These are phyloP conservation scores for Sarcodon sp. DNA, from an alignment of 768 basidiomycete species.

Conservation along the genomic window DNA sequence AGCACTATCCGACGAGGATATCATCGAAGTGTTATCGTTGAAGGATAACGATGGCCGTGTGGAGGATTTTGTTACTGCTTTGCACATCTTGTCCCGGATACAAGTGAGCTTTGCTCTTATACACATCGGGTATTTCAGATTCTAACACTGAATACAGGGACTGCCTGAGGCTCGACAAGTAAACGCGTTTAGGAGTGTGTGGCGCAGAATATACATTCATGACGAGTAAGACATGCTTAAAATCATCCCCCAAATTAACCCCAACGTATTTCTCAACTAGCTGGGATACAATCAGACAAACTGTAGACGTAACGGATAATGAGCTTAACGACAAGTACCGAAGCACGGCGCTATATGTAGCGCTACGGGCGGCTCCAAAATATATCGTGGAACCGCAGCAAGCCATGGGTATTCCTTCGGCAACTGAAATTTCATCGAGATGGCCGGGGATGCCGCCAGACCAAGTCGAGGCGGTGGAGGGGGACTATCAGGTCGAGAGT, in stretches of 20 bases:
- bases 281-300: conserved; percentile 69
- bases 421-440: conserved; percentile 49
- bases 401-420: conserved; percentile 44
- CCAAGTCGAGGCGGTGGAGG: conserved; percentile 40
- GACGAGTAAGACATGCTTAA: conserved; percentile 49
- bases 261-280: conserved; percentile 22
- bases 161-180: conserved; percentile 57
- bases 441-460: conserved; percentile 67
- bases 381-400: conserved; percentile 44
- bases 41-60: conserved; percentile 58
- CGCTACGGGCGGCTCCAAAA: conserved; percentile 38
- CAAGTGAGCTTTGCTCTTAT: conserved; percentile 23
- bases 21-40: conserved; percentile 73
- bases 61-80: conserved; percentile 56
- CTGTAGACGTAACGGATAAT: conserved; percentile 62
- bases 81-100: conserved; percentile 49
- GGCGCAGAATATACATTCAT: conserved; percentile 81
- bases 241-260: too few species aligned
- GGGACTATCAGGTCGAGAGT: conserved; percentile 53
- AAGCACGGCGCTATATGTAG: conserved; percentile 61
- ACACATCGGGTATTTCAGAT: not conserved
- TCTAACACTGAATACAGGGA: conserved; percentile 24
- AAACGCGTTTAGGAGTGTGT: conserved; percentile 63
- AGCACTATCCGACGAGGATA: conserved; percentile 64
- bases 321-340: conserved; percentile 63